These are phyloP conservation scores for Xanthoparmelia taractica DNA, from an alignment of 495 filamentous ascomycete genomes.

Conservation along the genomic window DNA sequence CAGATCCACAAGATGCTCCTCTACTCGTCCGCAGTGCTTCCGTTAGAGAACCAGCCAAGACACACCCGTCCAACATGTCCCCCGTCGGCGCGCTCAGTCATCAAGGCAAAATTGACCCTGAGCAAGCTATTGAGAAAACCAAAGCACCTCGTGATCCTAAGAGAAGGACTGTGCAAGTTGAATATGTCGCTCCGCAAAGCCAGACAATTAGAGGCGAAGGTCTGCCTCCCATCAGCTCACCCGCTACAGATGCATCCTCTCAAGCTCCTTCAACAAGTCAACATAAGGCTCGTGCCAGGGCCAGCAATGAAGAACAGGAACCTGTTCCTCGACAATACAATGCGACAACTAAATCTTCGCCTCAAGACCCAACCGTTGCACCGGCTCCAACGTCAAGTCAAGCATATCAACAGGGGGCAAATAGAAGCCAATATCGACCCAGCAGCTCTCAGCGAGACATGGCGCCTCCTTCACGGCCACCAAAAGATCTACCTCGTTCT, in stretches of 20 bases:
- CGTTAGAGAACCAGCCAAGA: slow-evolving; percentile 78
- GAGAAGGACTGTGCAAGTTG: slow-evolving; percentile 89
- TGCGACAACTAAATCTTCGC: slow-evolving; percentile 45
- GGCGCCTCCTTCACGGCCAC: slow-evolving; percentile 41
- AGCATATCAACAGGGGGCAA: slow-evolving; percentile 25
- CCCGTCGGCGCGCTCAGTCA: slow-evolving; percentile 60
- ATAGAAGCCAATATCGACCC: slow-evolving; percentile 39
- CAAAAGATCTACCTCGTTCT: slow-evolving; percentile 45
- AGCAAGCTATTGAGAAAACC: slow-evolving; percentile 52
- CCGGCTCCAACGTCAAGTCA: slow-evolving; percentile 34
- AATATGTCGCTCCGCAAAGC: slow-evolving; percentile 90
- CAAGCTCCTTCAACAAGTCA: slow-evolving; percentile 15
- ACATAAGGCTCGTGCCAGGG: slow-evolving; percentile 43
- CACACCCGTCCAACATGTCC: slow-evolving; percentile 47
- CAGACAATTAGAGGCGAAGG: slow-evolving; percentile 63
- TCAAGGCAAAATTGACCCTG: slow-evolving; percentile 68
- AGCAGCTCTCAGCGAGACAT: slow-evolving; percentile 42
- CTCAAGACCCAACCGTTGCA: slow-evolving; percentile 41
- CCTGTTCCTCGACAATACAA: slow-evolving; percentile 32
- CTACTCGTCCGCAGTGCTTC: slow-evolving; percentile 75
- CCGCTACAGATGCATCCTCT: slow-evolving; percentile 18
- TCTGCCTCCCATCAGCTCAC: slow-evolving; percentile 21
- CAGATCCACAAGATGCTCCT: slow-evolving; percentile 53
- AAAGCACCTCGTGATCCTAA: slow-evolving; percentile 74
- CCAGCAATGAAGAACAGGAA: slow-evolving; percentile 41